phyloP scores from a whole-genome alignment of 805 yeast genomes.

The Sporopachydermia lactativora region DNA sequence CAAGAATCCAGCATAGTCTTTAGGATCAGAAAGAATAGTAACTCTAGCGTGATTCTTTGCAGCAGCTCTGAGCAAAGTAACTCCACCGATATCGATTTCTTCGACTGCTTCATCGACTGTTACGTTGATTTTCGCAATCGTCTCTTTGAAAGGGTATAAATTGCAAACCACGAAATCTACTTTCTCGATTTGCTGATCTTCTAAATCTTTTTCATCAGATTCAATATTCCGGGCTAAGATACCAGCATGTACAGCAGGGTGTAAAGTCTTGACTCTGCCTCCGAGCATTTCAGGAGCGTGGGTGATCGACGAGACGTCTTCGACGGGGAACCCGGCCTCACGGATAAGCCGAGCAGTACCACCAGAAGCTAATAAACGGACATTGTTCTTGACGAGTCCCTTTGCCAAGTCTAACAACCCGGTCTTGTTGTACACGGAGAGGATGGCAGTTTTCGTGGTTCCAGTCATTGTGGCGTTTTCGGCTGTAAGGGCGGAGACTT shows the following conservation, averaged over 20 bases:
- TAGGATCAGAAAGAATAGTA: conserved; percentile 88
- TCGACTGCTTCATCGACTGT: conserved; percentile 96
- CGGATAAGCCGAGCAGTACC: conserved; percentile 92
- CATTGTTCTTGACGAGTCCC: conserved; percentile 79
- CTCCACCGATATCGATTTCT: conserved; percentile 98
- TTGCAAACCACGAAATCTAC: conserved; percentile 97
- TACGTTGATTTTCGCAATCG: conserved; percentile 88
- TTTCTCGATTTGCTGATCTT: conserved; percentile 82
- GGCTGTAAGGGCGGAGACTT: background rate
- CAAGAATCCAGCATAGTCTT: conserved; percentile 78
- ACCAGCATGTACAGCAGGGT: conserved; percentile 98
- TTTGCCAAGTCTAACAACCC: conserved; percentile 93
- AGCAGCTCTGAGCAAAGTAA: conserved; percentile 93
- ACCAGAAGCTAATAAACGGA: conserved; percentile 90
- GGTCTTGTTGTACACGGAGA: conserved; percentile 95
- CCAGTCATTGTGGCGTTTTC: conserved; percentile 13
- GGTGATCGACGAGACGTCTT: conserved; percentile 87
- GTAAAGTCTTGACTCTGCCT: conserved; percentile 95
- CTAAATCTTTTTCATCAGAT: conserved; percentile 78
- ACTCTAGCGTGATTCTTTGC: conserved; percentile 97
- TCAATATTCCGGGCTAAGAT: conserved; percentile 90
- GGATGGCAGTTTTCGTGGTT: conserved; percentile 73
- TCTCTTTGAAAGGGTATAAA: conserved; percentile 96
- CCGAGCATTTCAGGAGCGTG: conserved; percentile 99
- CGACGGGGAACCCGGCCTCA: conserved; percentile 97